Base-by-base conservation (phyloP, 1,284 basidiomycete species). In the Thelephora terrestris region DNA sequence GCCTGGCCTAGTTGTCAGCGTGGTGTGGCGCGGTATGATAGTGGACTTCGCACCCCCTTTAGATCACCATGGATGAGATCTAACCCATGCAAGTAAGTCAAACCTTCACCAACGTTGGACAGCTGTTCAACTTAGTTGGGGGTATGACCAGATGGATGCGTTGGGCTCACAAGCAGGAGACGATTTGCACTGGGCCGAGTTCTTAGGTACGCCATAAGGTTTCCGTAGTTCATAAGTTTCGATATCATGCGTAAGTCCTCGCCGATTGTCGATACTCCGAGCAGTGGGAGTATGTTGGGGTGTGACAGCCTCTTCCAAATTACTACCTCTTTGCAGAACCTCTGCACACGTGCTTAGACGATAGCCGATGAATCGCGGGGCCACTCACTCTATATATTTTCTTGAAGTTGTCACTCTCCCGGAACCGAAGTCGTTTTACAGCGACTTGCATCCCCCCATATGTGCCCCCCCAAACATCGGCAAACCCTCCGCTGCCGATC, bases 181-280 rank as follows among this genome's bases (percentile, higher is more conserved):
- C 39, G 39, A 21, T 42, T 25, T 21, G 39, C 18, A 21, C n/a
- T n/a, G 4, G 39, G 39, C 20, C 16, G 12, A 21, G 39, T 10
- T 10, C 39, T 21, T 18, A 51, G 45, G 38, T 45, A 27, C 4
- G 44, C 32, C 6, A 42, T 21, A n/a, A 51, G 29, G 23, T 44
- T 44, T n/a, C 47, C 50, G 36, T 45, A 17, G 16, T 34, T 38
- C 47, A 51, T 45, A 46, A 46, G 48, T 24, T 46, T 46, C 14
- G 47, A 25, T 7, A 51, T 29, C 46, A 48, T 48, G 29, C 50
- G 49, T 10, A 45, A 32, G 3, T 16, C 12, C 2, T 7, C 5
- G 10, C 20, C 21, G 18, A 12, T 25, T 4, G 12, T 42, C n/a
- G 39, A 42, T 23, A 42, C n/a, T 4, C 39, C 39, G 14, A 42